A percentile compares a stretch with the other conserved stretches of the same genome.
Conservation (phyloP, 2,329 filamentous ascomycete species). For the Colletotrichum navitas region DNA sequence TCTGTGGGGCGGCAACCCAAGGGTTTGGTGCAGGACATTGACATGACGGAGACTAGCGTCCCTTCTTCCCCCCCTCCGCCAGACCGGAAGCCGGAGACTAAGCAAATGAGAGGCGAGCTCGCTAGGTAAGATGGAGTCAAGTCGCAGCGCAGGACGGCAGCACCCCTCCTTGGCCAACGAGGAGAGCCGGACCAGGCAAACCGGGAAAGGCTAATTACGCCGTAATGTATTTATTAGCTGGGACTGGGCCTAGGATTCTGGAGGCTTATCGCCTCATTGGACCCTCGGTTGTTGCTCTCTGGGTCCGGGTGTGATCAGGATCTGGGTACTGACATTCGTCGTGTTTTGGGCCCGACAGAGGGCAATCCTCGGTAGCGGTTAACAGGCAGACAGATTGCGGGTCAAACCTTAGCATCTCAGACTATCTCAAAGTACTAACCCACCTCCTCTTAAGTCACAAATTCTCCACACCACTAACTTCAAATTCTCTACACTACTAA, state of each 20-base stretch:
- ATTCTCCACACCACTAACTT: no score
- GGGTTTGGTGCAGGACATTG: conserved; percentile 27
- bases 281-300: conserved; percentile 18
- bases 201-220: conserved; percentile 40
- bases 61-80: conserved; percentile 3
- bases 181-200: conserved; percentile 28
- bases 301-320: conserved; percentile 4
- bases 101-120: conserved; percentile 29
- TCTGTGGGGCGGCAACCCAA: conserved; percentile 19
- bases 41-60: conserved; percentile 30
- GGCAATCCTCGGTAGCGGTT: no score
- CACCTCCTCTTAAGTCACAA: no score
- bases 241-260: not conserved
- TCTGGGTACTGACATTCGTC: conserved; percentile 7
- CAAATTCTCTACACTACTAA: no score
- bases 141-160: conserved; percentile 25
- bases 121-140: conserved; percentile 26
- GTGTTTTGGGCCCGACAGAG: not conserved
- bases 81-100: conserved; percentile 14
- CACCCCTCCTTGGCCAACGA: conserved; percentile 14
- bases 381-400: no score
- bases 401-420: no score
- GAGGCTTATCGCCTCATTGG: conserved; percentile 25
- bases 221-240: conserved; percentile 18
- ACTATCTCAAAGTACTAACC: no score